These are phyloP conservation scores for Phyllosticta capitalensis DNA, from an alignment of 2,329 filamentous ascomycete genomes.

Conservation along the genomic window DNA sequence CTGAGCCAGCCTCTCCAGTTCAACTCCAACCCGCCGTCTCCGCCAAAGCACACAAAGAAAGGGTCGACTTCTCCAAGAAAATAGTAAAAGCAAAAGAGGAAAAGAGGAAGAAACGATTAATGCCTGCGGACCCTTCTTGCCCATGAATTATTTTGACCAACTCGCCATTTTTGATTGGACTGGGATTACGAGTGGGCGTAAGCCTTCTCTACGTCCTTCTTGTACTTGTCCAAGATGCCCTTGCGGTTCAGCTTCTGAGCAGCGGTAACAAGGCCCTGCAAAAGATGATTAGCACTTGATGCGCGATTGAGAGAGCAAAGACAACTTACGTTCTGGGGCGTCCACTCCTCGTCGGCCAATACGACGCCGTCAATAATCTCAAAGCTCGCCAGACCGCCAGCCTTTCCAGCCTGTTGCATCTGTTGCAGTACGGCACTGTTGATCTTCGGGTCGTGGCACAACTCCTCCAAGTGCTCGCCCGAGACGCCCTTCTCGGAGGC, in stretches of 20 bases:
- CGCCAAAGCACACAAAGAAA: background rate
- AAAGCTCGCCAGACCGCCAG: constrained; percentile 57
- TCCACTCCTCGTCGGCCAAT: constrained; percentile 80
- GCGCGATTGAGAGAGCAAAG: background rate
- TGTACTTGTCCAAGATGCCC: constrained; percentile 40
- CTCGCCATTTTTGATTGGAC: background rate
- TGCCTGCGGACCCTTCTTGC: background rate
- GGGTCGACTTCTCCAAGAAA: background rate
- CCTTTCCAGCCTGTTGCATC: constrained; percentile 54
- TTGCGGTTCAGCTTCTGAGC: constrained; percentile 46
- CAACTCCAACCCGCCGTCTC: background rate
- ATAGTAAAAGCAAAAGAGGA: background rate
- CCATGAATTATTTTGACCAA: background rate
- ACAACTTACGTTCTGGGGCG: constrained; percentile 64
- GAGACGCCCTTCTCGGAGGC: constrained; percentile 50
- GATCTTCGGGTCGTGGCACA: constrained; percentile 60
- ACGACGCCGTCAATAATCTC: constrained; percentile 71
- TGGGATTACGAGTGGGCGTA: constrained; percentile 25
- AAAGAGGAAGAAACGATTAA: background rate
- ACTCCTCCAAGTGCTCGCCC: constrained; percentile 55
- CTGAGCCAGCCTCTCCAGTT: background rate
- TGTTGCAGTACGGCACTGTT: constrained; percentile 59
- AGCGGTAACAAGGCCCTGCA: constrained; percentile 40
- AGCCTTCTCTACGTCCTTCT: constrained; percentile 41
- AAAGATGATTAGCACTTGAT: constrained; percentile 14